These are phyloP conservation scores for Paraphaeosphaeria minitans DNA, from an alignment of 2,329 filamentous ascomycete species.

Conservation along the genomic window DNA sequence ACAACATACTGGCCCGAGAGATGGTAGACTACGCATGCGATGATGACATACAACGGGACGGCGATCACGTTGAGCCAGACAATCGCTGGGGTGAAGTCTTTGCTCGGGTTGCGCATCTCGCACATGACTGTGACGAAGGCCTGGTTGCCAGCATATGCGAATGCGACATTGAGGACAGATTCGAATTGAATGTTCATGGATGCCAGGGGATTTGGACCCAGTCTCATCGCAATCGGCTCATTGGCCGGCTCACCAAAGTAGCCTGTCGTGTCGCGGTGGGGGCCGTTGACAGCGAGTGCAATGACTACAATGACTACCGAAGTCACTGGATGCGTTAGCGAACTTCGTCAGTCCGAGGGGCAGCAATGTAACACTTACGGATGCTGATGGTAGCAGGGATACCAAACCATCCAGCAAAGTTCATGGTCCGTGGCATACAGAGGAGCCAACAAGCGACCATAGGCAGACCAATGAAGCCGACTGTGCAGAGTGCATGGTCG, in stretches of 20 bases:
- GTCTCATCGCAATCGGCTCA: background rate
- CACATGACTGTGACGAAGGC: conserved; percentile 30
- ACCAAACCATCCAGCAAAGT: too few species aligned
- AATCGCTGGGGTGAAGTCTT: conserved; percentile 66
- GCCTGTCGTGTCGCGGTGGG: too few species aligned
- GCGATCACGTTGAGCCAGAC: conserved; percentile 64
- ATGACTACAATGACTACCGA: too few species aligned
- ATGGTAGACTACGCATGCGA: conserved; percentile 62
- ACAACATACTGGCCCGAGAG: conserved; percentile 66
- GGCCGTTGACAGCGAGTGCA: too few species aligned
- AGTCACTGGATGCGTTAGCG: too few species aligned
- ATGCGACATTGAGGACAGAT: conserved; percentile 33
- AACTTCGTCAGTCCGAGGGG: too few species aligned
- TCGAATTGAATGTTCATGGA: background rate
- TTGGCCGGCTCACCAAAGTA: too few species aligned
- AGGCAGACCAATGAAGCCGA: conserved; percentile 30
- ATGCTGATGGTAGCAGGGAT: too few species aligned
- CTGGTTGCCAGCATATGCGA: conserved; percentile 33
- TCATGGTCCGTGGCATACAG: conserved; percentile 18
- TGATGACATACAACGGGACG: conserved; percentile 55
- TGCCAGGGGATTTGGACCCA: background rate
- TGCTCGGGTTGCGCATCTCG: conserved; percentile 9
- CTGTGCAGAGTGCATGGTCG: conserved; percentile 32
- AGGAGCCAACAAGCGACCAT: conserved; percentile 24
- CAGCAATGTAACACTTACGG: too few species aligned